phyloP scores from a whole-genome alignment of 257 asterid genomes.

The Solanum tacnaense region DNA sequence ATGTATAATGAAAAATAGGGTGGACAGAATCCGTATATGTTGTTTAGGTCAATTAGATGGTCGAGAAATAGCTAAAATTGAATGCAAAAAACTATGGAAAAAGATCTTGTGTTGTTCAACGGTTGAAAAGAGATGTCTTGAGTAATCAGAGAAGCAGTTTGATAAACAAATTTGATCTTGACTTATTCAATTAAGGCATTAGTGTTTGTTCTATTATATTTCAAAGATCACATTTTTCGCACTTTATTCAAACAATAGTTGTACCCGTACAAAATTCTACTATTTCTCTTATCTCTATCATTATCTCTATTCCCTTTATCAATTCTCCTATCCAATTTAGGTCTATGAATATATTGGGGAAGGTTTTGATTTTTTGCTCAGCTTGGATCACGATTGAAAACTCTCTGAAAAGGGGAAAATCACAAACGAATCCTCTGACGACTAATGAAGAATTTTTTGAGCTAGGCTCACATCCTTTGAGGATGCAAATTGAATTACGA shows the following conservation, averaged over 20 bases:
- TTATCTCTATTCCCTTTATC: not conserved
- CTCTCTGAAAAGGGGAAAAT: not conserved
- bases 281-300: not conserved
- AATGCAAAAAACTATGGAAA: not conserved
- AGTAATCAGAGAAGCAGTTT: not conserved
- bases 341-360: not conserved
- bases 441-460: not conserved
- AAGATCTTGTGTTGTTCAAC: not conserved
- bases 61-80: not conserved
- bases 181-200: not conserved
- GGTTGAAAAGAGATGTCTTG: not conserved
- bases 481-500: not conserved
- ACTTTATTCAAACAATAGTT: not conserved
- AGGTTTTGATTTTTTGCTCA: not conserved
- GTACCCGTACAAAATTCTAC: not conserved
- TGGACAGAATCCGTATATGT: no score
- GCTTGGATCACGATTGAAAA: not conserved
- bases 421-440: not conserved
- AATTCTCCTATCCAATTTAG: not conserved
- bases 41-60: not conserved
- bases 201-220: not conserved
- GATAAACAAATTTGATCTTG: no score
- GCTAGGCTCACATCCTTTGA: not conserved
- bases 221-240: not conserved
- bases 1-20: not conserved